These are phyloP conservation scores for Monilinia aucupariae DNA, from an alignment of 2,329 filamentous ascomycete genomes.

Conservation along the genomic window DNA sequence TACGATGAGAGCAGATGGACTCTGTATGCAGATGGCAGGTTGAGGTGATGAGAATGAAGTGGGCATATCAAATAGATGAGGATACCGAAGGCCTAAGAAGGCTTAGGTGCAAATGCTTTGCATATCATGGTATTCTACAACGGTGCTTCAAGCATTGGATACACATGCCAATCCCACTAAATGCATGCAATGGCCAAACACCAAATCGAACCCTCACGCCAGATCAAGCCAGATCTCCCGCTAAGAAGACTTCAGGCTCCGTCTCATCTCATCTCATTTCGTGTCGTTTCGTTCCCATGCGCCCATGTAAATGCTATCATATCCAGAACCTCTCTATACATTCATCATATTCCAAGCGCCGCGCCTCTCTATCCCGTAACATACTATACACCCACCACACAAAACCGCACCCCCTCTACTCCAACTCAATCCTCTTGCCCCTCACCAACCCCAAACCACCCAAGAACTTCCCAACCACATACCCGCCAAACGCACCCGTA, in stretches of 20 bases:
- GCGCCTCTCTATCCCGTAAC: not conserved
- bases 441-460: constrained; percentile 40
- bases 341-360: not conserved
- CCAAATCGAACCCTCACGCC: not conserved
- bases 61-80: not conserved
- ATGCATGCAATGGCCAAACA: not conserved
- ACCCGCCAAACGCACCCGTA: constrained; percentile 74
- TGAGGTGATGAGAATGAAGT: not conserved
- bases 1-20: too few relatives aligned
- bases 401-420: constrained; percentile 27
- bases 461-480: constrained; percentile 61
- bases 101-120: not conserved
- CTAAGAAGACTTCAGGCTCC: not conserved
- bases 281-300: not conserved
- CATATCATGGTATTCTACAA: not conserved
- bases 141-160: not conserved
- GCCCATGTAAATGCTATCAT: not conserved
- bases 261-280: not conserved
- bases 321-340: not conserved
- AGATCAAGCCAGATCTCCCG: not conserved
- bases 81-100: too few relatives aligned
- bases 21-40: too few relatives aligned
- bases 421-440: constrained; percentile 34
- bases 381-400: not conserved
- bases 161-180: too few relatives aligned